Conservation (phyloP, 371 early-diverging fungal species). For the Encephalitozoon cuniculi region DNA sequence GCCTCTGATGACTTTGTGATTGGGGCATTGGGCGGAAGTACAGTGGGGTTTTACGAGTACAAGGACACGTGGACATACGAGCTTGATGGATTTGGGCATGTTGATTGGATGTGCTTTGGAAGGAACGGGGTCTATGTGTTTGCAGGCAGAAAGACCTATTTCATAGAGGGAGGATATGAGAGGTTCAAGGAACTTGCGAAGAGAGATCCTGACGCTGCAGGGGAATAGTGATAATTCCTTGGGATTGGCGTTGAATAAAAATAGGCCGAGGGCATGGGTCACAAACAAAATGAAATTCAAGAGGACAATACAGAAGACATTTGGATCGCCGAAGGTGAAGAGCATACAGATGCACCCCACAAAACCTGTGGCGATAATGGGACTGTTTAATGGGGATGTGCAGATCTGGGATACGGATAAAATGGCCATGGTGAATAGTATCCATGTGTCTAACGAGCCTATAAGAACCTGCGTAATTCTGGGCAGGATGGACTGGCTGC, state of each 20-base stretch:
- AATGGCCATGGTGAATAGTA: constrained; percentile 25
- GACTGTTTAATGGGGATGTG: constrained; percentile 52
- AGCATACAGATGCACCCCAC: constrained; percentile 40
- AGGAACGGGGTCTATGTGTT: neutral
- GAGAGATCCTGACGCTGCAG: neutral
- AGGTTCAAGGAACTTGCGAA: neutral
- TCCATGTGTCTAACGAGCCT: constrained; percentile 47
- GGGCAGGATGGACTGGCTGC: constrained; percentile 36
- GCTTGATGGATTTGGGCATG: neutral
- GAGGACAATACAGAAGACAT: constrained; percentile 17
- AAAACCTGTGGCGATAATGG: constrained; percentile 45
- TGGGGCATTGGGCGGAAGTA: neutral
- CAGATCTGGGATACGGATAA: constrained; percentile 48
- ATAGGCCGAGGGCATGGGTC: neutral
- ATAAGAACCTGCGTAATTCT: constrained; percentile 47
- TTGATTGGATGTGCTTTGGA: constrained; percentile 1
- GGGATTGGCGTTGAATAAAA: neutral
- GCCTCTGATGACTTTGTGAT: neutral
- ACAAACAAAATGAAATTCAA: constrained; percentile 28
- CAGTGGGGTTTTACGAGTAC: neutral
- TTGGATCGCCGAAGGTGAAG: constrained; percentile 49
- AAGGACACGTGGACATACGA: neutral
- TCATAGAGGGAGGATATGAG: constrained; percentile 7
- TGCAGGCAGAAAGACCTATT: constrained; percentile 4
- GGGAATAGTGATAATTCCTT: neutral